phyloP scores from a whole-genome alignment of 495 filamentous ascomycete genomes.

The Rostrohypoxylon terebratum region DNA sequence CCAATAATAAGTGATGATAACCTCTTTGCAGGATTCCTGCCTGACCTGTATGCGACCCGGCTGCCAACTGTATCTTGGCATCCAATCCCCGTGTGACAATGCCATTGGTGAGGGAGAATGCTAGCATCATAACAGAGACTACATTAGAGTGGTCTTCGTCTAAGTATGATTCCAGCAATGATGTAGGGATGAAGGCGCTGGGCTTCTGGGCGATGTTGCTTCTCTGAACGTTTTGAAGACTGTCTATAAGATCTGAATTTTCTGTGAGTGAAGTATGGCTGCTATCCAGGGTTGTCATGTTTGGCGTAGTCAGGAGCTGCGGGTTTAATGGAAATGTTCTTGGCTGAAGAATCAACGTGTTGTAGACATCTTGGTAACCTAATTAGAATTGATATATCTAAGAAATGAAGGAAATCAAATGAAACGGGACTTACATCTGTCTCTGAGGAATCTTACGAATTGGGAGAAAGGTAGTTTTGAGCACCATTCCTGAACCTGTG shows the following conservation, averaged over 20 bases:
- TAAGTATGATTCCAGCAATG: neutral
- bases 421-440: neutral
- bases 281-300: neutral
- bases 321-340: neutral
- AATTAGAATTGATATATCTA: neutral
- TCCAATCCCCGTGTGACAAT: too few relatives aligned
- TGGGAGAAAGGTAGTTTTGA: neutral
- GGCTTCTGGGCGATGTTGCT: neutral
- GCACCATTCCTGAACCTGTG: neutral
- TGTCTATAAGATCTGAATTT: neutral
- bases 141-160: neutral
- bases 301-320: neutral
- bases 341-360: neutral
- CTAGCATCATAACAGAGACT: neutral
- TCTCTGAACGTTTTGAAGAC: neutral
- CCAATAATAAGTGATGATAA: too few relatives aligned
- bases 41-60: too few relatives aligned
- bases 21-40: too few relatives aligned
- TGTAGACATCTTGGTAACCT: neutral
- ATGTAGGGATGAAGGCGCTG: neutral
- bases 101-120: neutral
- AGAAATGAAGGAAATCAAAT: neutral
- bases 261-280: neutral
- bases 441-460: neutral
- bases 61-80: too few relatives aligned